Base-by-base conservation (phyloP, 805 yeast species). In the Metschnikowia reukaufii region DNA sequence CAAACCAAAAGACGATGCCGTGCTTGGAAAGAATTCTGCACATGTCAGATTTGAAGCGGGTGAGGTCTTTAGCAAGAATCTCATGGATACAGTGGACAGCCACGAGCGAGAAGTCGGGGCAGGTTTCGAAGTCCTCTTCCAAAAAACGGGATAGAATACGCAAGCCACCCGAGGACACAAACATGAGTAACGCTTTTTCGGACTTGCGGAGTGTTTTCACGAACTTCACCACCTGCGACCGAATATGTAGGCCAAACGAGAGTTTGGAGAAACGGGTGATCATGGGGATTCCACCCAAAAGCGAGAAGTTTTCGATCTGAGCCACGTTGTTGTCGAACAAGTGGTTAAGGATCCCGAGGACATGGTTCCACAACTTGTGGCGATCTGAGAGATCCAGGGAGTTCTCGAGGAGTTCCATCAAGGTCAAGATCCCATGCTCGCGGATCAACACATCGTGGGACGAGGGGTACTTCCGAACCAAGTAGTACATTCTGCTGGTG, bases 161-260 rank as follows among this genome's bases (percentile, higher is more conserved):
- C 17, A 78, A 59, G 0, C 79, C 78, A 3, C 81, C 81, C 42
- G 73, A 63, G 3, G 77, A 70, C 4, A 76, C 65, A 49, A 76
- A 72, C 66, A 68, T 63, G 4, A 68, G 59, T 10, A 74, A 49
- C 1, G 74, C 69, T 19, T 51, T 55, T 13, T 66, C 68, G 8
- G 75, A 70, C n/a, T 57, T 52, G 19, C 60, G 52, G 19, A 74
- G 63, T 15, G 59, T 56, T 29, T 63, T 53, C 9, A 72, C 60
- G 44, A 73, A 72, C 31, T 57, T 53, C 7, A 66, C 70, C 13
- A 72, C 76, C 49, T 73, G 73, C 10, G 60, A 47, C 36, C 74
- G 57, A 8, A 69, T 64, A 10, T 53, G 56, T n/a, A 59, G 35
- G 20, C 66, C 69, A 44, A 60, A 67, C 1, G 67, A 54, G 16